phyloP scores from a whole-genome alignment of 2,329 filamentous ascomycete genomes.

The Zalaria sp. region DNA sequence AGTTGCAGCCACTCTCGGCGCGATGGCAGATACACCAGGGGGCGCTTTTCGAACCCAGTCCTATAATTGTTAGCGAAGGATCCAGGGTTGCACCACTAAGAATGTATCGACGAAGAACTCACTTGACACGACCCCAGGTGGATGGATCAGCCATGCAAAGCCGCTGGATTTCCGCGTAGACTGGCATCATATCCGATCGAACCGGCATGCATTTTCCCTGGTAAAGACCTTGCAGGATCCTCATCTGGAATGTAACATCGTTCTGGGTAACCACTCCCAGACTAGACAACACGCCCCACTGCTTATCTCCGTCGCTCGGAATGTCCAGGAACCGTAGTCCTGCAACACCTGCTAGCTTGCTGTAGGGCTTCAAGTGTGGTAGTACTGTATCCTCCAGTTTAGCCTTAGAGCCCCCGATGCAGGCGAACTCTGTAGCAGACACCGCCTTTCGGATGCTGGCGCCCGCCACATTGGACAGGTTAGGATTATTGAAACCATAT shows the following conservation, averaged over 20 bases:
- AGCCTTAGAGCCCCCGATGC: background rate
- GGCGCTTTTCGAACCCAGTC: background rate
- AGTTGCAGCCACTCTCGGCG: background rate
- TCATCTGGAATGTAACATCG: background rate
- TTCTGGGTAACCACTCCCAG: background rate
- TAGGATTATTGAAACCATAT: background rate
- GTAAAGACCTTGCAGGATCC: background rate
- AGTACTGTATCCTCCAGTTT: conserved; percentile 2
- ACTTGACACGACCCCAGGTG: no score
- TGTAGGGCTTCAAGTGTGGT: background rate
- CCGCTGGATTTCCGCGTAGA: background rate
- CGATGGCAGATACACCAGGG: background rate
- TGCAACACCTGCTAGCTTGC: background rate
- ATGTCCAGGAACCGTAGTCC: conserved; percentile 1
- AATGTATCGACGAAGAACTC: no score
- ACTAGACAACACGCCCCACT: background rate
- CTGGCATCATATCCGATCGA: background rate
- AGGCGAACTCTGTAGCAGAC: background rate
- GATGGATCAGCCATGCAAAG: background rate
- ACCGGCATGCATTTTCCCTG: background rate
- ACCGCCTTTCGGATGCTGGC: background rate
- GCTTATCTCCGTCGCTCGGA: background rate
- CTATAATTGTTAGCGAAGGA: background rate
- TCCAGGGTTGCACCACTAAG: no score
- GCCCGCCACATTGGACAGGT: background rate